phyloP scores from a whole-genome alignment of 1,284 basidiomycete genomes.

The Clitocybe nebularis region DNA sequence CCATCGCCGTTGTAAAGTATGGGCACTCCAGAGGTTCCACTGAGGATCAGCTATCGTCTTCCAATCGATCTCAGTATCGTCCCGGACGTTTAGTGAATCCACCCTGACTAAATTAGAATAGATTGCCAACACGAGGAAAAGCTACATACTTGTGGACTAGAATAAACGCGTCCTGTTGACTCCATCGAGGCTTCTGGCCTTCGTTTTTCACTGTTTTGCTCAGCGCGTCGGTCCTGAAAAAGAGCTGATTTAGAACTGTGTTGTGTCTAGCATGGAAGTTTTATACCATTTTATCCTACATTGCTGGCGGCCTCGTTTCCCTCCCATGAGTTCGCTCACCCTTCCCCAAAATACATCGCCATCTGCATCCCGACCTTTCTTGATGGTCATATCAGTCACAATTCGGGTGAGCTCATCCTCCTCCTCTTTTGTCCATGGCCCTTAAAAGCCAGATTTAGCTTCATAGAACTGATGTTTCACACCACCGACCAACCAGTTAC shows the following conservation, averaged over 20 bases:
- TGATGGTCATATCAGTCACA: conserved; percentile 66
- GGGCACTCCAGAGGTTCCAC: conserved; percentile 83
- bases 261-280: background rate
- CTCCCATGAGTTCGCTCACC: conserved; percentile 73
- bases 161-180: conserved; percentile 67
- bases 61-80: conserved; percentile 85
- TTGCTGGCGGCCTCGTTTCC: conserved; percentile 70
- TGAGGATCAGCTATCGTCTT: conserved; percentile 64
- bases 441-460: conserved; percentile 25
- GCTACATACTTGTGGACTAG: conserved; percentile 72
- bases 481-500: conserved; percentile 36
- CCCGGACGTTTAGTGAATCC: conserved; percentile 65
- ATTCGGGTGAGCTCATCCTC: conserved; percentile 68
- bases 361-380: conserved; percentile 65
- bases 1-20: conserved; percentile 74
- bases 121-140: conserved; percentile 1
- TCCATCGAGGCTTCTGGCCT: conserved; percentile 69
- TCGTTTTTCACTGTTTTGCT: conserved; percentile 69
- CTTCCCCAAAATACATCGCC: conserved; percentile 79
- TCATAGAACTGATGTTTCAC: background rate
- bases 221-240: conserved; percentile 64
- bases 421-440: conserved; percentile 70
- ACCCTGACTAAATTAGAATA: conserved; percentile 42
- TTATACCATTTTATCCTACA: conserved; percentile 79
- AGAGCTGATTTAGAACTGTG: background rate